Evolutionary conservation across 306 rosid species (phyloP).

Genomic region (Cajanus cajan): DNA sequence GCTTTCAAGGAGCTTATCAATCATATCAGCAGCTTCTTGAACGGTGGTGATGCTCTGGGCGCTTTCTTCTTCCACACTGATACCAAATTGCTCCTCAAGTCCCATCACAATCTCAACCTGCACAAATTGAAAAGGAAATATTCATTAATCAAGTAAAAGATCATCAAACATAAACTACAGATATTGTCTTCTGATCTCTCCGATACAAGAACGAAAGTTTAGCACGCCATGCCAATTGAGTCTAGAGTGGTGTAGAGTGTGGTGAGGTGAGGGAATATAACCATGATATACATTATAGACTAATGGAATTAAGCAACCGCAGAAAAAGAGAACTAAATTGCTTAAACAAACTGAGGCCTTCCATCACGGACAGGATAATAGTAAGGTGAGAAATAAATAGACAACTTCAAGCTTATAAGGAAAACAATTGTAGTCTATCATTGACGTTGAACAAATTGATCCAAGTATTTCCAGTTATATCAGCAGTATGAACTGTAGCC

Average conservation of each 20-base stretch:
- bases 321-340: not conserved
- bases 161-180: not conserved
- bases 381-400: not conserved
- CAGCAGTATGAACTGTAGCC: not conserved
- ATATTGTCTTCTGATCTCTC: not conserved
- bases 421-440: not conserved
- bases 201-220: not conserved
- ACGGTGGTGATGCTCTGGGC: slow-evolving; percentile 89
- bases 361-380: not conserved
- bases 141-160: slow-evolving; percentile 1
- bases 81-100: slow-evolving; percentile 85
- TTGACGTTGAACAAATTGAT: too few species aligned
- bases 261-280: not conserved
- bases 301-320: not conserved
- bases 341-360: not conserved
- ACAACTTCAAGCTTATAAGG: not conserved
- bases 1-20: slow-evolving; percentile 60
- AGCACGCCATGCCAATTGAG: not conserved
- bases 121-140: not conserved
- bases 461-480: not conserved
- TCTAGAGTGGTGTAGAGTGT: not conserved
- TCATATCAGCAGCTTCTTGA: slow-evolving; percentile 93
- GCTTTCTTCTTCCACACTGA: slow-evolving; percentile 77
- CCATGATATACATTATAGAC: slow-evolving; percentile 1
- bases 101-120: slow-evolving; percentile 99